phyloP scores from a whole-genome alignment of 2,329 filamentous ascomycete genomes.

The Penicillium polonicum region DNA sequence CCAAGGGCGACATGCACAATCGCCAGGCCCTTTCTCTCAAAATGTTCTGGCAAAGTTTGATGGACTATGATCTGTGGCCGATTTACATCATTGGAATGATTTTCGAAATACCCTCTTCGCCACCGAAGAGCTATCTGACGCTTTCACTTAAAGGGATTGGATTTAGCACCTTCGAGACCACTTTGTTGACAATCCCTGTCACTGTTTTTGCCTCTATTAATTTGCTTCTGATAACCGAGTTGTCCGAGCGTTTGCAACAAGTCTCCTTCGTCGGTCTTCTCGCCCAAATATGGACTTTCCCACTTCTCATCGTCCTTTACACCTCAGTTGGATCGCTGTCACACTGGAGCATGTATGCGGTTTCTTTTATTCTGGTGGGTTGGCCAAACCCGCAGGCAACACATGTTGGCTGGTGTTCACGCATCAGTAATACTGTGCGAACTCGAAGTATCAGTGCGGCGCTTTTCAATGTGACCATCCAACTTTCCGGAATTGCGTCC shows the following conservation, averaged over 20 bases:
- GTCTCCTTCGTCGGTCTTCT: constrained; percentile 48
- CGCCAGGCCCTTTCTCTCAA: constrained; percentile 33
- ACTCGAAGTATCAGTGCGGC: constrained; percentile 43
- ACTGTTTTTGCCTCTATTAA: constrained; percentile 45
- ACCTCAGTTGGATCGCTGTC: constrained; percentile 35
- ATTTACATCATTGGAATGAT: constrained; percentile 38
- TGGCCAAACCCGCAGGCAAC: constrained; percentile 43
- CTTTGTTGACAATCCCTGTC: constrained; percentile 32
- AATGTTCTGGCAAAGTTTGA: constrained; percentile 35
- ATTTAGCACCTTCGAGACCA: constrained; percentile 25
- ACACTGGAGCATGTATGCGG: constrained; percentile 46
- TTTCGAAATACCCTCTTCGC: constrained; percentile 43
- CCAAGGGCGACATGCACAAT: constrained; percentile 38
- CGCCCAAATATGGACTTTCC: constrained; percentile 53
- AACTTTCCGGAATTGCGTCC: constrained; percentile 40
- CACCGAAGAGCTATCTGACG: constrained; percentile 49
- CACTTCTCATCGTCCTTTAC: constrained; percentile 48
- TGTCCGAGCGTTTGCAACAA: constrained; percentile 41
- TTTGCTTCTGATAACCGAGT: constrained; percentile 25
- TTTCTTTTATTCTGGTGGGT: constrained; percentile 29
- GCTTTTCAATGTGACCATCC: constrained; percentile 53
- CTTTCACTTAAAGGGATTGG: constrained; percentile 21
- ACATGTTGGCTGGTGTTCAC: constrained; percentile 50
- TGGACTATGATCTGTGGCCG: constrained; percentile 42
- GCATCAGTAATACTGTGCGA: constrained; percentile 52